These are phyloP conservation scores for Senna siamea DNA, from an alignment of 306 rosid genomes.

Conservation along the genomic window DNA sequence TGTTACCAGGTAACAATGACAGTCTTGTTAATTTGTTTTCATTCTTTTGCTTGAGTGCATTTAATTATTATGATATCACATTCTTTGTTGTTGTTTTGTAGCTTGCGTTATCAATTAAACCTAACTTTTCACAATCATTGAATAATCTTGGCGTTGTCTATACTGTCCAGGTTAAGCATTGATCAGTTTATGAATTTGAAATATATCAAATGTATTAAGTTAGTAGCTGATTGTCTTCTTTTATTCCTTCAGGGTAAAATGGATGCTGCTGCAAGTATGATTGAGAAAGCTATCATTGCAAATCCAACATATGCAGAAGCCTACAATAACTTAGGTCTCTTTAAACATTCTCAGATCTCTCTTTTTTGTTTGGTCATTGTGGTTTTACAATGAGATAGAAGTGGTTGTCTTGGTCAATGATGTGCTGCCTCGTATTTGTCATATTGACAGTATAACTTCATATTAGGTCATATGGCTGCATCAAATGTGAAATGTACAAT, in stretches of 20 bases:
- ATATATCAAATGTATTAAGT: conserved; percentile 27
- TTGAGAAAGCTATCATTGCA: conserved; percentile 95
- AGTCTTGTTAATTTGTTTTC: conserved; percentile 21
- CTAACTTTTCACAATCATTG: conserved; percentile 94
- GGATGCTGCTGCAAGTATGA: conserved; percentile 99
- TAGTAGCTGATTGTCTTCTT: conserved; percentile 37
- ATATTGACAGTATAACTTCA: not conserved
- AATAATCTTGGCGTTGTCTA: conserved; percentile 98
- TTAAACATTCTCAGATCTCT: not conserved
- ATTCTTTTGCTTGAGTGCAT: conserved; percentile 26
- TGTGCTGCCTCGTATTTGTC: conserved; percentile 32
- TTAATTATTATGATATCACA: conserved; percentile 16
- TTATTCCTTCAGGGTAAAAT: conserved; percentile 84
- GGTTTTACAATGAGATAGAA: not conserved
- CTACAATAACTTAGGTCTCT: conserved; percentile 88
- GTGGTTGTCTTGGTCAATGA: conserved; percentile 21
- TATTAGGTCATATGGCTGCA: conserved; percentile 25
- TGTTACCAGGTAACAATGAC: conserved; percentile 81
- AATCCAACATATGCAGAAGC: conserved; percentile 99
- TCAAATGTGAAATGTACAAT: conserved; percentile 3
- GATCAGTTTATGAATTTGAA: conserved; percentile 34
- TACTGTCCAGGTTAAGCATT: conserved; percentile 86
- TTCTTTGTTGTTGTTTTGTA: conserved; percentile 44
- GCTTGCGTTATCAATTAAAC: conserved; percentile 93
- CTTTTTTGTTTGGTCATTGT: not conserved